Base-by-base conservation (phyloP, 495 filamentous ascomycete genomes). In the Astrothelium macrocarpum region DNA sequence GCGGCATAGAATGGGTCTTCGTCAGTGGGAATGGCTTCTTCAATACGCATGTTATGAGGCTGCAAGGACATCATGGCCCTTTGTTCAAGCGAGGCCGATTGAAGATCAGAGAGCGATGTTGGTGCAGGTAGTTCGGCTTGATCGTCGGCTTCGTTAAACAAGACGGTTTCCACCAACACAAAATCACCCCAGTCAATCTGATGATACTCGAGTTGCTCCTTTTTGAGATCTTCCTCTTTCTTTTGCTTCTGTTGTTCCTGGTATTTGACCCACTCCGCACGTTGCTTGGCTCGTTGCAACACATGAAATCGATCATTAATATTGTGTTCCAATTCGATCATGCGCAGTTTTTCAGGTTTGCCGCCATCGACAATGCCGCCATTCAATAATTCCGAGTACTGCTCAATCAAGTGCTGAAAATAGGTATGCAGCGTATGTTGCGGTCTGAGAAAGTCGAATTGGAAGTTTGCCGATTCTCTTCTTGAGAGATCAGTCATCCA, bases 111-210 rank as follows among this genome's bases (percentile, higher is more conserved):
- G 20, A 95, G 85, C 0, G 89, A 90, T 12, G 90, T 91, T 1
- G 94, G 94, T 2, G 92, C 87, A 29, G 94, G 92, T 3, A 97
- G 85, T 45, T 93, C 86, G 18, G 85, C 82, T 68, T 91, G 83
- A 66, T 96, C 91, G 74, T 97, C 94, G 49, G 81, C 81, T 67
- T 96, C 95, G 61, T 84, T 90, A 75, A 98, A 98, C 31, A 88
- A 76, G n/a, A 97, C 90, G 1, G 93, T 97, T 76, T 97, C 94
- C 26, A 97, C 91, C 31, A 98, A 86, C 28, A 92, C 87, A 67
- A 97, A 97, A 74, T 97, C 94, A 69, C 96, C 91, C 94, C 94
- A 98, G 72, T 98, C 94, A 67, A 98, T 94, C 70, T 93, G 87
- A 10, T 89, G 87, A 70, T 93, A 97, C 65, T 89, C 84, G 25